phyloP scores from a whole-genome alignment of 192 early-diverging fungal genomes.

The Coemansia sp. region DNA sequence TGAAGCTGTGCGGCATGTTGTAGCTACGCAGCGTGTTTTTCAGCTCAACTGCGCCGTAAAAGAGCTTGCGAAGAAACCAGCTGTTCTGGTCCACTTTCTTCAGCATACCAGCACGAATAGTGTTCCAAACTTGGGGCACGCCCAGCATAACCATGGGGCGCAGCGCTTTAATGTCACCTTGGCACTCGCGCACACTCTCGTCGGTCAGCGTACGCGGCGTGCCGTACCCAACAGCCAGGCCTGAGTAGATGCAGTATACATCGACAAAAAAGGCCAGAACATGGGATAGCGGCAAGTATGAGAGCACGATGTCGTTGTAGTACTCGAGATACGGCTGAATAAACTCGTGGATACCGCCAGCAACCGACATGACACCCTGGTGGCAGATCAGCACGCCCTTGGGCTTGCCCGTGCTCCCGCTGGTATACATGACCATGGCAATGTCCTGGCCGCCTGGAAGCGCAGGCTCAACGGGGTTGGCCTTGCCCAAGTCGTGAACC shows the following conservation, averaged over 20 bases:
- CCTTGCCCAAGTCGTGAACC: constrained; percentile 65
- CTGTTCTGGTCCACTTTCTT: constrained; percentile 62
- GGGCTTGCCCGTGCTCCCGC: constrained; percentile 87
- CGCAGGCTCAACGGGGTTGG: constrained; percentile 48
- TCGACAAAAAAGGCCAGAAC: constrained; percentile 84
- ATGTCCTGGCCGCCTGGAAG: constrained; percentile 53
- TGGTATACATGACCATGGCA: constrained; percentile 90
- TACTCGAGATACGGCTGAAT: constrained; percentile 38
- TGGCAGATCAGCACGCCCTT: constrained; percentile 91
- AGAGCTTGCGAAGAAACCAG: constrained; percentile 65
- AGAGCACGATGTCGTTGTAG: constrained; percentile 59
- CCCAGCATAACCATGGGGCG: constrained; percentile 75
- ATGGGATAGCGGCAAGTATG: constrained; percentile 86
- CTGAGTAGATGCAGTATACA: constrained; percentile 62
- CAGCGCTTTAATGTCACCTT: constrained; percentile 79
- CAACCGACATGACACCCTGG: constrained; percentile 74
- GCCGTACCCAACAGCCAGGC: constrained; percentile 65
- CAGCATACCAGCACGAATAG: constrained; percentile 84
- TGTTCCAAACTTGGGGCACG: constrained; percentile 83
- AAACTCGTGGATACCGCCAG: constrained; percentile 45
- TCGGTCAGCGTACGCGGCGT: constrained; percentile 70
- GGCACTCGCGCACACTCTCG: constrained; percentile 67
- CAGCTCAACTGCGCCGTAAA: constrained; percentile 70
- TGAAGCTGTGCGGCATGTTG: constrained; percentile 62
- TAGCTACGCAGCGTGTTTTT: constrained; percentile 62